Percentiles rank a stretch among this genome's conserved stretches.
These are phyloP conservation scores for Rhodofomes roseus DNA, from an alignment of 1,284 basidiomycete species.

Conservation along the genomic window DNA sequence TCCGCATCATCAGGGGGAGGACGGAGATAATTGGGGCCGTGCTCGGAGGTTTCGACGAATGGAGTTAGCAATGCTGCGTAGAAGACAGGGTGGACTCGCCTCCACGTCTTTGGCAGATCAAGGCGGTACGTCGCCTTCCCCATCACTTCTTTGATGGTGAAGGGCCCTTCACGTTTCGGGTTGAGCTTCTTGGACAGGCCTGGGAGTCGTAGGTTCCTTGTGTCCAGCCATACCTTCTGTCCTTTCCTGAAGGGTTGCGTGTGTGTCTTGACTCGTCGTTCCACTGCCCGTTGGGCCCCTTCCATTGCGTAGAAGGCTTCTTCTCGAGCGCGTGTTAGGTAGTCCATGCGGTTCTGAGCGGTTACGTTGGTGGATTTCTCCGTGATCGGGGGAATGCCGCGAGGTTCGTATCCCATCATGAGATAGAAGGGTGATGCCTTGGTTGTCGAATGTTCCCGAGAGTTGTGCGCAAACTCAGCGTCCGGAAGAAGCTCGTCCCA, in stretches of 20 bases:
- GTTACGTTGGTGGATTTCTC: not conserved
- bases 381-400: not conserved
- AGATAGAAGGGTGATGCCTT: slow-evolving; percentile 27
- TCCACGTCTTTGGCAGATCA: slow-evolving; percentile 6
- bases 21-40: not conserved
- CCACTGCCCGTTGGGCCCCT: not conserved
- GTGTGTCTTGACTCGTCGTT: slow-evolving; percentile 2
- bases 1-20: not conserved
- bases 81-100: slow-evolving; percentile 11
- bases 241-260: slow-evolving; percentile 2
- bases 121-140: not conserved
- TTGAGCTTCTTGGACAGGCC: not conserved
- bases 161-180: not conserved
- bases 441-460: slow-evolving; percentile 21
- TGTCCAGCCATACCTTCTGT: slow-evolving; percentile 3
- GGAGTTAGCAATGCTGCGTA: not conserved
- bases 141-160: not conserved
- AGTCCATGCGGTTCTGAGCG: no score
- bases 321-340: not conserved
- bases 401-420: slow-evolving; percentile 4
- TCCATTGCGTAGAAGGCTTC: no score
- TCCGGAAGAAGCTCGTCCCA: slow-evolving; percentile 28
- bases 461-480: slow-evolving; percentile 23
- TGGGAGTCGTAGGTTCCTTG: slow-evolving; percentile 3
- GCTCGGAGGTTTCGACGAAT: not conserved